phyloP scores from a whole-genome alignment of 2,329 filamentous ascomycete species.

The Chaetomium globosum region DNA sequence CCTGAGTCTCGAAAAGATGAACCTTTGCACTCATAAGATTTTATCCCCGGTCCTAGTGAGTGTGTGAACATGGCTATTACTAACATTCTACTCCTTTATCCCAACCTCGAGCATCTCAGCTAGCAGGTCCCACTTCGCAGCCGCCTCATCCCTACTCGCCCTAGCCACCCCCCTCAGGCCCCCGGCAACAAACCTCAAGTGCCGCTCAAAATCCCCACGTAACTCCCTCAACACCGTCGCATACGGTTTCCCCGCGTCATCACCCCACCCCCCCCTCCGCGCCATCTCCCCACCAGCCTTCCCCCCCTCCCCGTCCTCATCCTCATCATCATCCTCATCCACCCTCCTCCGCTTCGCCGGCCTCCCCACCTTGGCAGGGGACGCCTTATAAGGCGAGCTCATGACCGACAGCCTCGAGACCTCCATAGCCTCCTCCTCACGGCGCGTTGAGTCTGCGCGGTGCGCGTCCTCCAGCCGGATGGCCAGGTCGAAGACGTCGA shows the following conservation, averaged over 20 bases:
- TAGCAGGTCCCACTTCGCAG: conserved; percentile 74
- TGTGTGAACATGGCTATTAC: background rate
- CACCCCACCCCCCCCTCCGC: background rate
- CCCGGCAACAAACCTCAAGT: conserved; percentile 70
- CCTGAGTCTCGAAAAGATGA: background rate
- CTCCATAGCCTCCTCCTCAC: conserved; percentile 46
- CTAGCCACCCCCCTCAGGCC: conserved; percentile 75
- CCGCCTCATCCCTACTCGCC: conserved; percentile 64
- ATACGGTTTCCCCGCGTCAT: conserved; percentile 47
- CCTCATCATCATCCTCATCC: conserved; percentile 40
- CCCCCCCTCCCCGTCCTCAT: conserved; percentile 34
- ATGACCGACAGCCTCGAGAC: conserved; percentile 46
- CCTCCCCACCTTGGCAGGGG: conserved; percentile 27
- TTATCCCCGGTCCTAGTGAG: background rate
- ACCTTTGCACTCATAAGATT: background rate
- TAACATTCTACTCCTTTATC: conserved; percentile 31
- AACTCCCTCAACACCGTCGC: conserved; percentile 58
- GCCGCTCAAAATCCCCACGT: conserved; percentile 63
- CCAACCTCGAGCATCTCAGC: conserved; percentile 74
- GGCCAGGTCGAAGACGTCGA: conserved; percentile 76
- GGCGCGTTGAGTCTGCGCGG: conserved; percentile 43
- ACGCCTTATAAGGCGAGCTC: conserved; percentile 38
- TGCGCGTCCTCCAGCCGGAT: conserved; percentile 68
- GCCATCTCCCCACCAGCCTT: conserved; percentile 28
- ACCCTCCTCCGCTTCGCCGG: conserved; percentile 34